Base-by-base conservation (phyloP, 805 yeast genomes). In the Pichia manshurica region DNA sequence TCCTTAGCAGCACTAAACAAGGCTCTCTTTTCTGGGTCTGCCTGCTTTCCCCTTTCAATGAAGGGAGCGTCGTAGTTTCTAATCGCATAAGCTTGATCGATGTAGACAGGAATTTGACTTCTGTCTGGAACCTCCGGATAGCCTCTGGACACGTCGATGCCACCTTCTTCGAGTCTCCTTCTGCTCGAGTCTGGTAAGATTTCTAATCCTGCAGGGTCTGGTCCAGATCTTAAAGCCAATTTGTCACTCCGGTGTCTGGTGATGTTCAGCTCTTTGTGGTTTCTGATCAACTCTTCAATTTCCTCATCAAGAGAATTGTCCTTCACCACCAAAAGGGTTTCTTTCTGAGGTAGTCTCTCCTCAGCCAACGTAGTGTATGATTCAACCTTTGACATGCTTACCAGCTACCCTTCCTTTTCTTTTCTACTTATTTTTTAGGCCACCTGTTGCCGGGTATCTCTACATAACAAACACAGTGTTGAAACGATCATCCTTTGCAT, bases 21-120 rank as follows among this genome's bases (percentile, higher is more conserved):
- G 2, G 73, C 70, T 52, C 66, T 69, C 61, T 70, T 69, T 47
- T 63, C 71, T 8, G 68, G 69, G 48, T 71, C 74, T 16, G 74
- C 74, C 45, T 48, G 51, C 43, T 51, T 53, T 42, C 64, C 70
- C 50, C 68, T 57, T 44, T 65, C 70, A 34, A 56, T 56, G 49
- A 63, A 71, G 17, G 62, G 63, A 35, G 53, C 56, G 25, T 59
- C 67, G 46, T 63, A 56, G 45, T 62, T 56, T 54, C 74, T 65
- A 36, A 68, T 65, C 9, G 57, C 65, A 34, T 47, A 49, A 5
- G 73, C 74, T 41, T 72, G 73, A 48, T 72, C 75, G n/a, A 71
- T 53, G 53, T 56, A 72, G 28, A 61, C 54, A 3, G 75, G 74
- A 31, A 70, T 59, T 38, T 61, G 51, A 1, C 55, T 51, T 42